Evolutionary conservation across 352 stramenopile genomes (phyloP), one percentile per base, ranked within the genome.

Genomic region (Phytophthora rubi): DNA sequence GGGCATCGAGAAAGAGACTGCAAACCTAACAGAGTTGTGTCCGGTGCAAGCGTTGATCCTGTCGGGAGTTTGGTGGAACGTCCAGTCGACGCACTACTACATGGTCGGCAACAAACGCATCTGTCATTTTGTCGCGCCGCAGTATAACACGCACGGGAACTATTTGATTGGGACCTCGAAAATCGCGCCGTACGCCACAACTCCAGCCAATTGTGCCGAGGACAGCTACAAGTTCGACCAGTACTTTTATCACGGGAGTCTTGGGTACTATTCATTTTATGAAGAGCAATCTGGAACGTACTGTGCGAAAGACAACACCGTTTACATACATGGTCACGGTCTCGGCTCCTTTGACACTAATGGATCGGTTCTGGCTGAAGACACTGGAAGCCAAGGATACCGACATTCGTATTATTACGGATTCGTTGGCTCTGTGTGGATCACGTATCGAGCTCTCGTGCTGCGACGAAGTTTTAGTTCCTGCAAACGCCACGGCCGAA

Each of bases 331-430:
- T 26, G 68, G 56, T 1, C 15, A 62, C 47, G 59, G 66, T 4
- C 63, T 75, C 9, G 62, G 68, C 0, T 71, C 68, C 0, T 71
- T 44, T 28, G 68, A 76, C 28, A 56, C 61, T 3, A 76, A 76
- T 26, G 68, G 62, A 0, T 44, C 60, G 16, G 30, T 51, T 3
- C 45, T 76, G 0, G 59, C 57, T 12, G n/a, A 68, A 49, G 63
- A 72, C 37, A 51, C 21, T 0, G 62, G 62, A 8, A 68, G 33
- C 3, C 8, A 39, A 6, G 57, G 53, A 8, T 76, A 76, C 15
- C 44, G 63, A 6, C 33, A 62, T 16, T 76, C 68, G 2, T 54
- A 65, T 42, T 71, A 63, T 18, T 72, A 68, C 6, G 57, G 57
- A 6, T 21, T 65, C 9, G 18, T 73, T 44, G 71, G 68, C 3